Percentiles rank a stretch among this genome's conserved stretches.
Evolutionary conservation across 23 red algal species (phyloP).

Genomic region (Gracilaria caudata): DNA sequence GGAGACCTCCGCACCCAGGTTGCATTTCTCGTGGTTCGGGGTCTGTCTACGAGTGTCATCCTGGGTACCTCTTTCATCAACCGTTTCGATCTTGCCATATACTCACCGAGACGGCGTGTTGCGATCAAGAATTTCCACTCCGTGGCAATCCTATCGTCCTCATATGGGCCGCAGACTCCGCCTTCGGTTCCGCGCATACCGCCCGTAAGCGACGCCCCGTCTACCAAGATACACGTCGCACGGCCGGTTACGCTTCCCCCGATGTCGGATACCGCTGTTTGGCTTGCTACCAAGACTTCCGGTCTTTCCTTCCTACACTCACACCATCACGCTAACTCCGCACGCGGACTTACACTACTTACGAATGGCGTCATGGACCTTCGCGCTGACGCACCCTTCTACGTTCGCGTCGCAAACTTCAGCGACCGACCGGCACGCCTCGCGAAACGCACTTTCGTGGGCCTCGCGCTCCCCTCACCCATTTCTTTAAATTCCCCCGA

Average conservation of each 20-base stretch:
- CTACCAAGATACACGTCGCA: slow-evolving; percentile 25
- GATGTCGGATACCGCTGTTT: neutral
- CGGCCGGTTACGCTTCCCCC: slow-evolving; percentile 1
- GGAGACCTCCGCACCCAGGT: neutral
- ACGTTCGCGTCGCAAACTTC: slow-evolving; percentile 16
- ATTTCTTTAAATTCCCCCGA: neutral
- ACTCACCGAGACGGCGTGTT: neutral
- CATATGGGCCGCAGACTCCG: neutral
- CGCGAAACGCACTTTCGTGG: slow-evolving; percentile 13
- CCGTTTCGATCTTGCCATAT: neutral
- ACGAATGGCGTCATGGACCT: slow-evolving; percentile 37
- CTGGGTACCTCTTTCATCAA: neutral
- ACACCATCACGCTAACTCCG: neutral
- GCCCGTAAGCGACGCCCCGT: neutral
- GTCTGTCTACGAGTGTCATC: neutral
- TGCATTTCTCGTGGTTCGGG: neutral
- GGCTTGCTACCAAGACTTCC: neutral
- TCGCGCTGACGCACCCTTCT: slow-evolving; percentile 18
- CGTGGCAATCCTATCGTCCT: neutral
- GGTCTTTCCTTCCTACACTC: neutral
- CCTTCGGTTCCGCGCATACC: neutral
- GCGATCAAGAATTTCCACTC: neutral
- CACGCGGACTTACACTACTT: slow-evolving; percentile 7
- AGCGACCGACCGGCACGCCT: neutral
- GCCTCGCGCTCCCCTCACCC: neutral